Conservation (phyloP, 202 grass and related monocot genomes). For the Musa balbisiana region DNA sequence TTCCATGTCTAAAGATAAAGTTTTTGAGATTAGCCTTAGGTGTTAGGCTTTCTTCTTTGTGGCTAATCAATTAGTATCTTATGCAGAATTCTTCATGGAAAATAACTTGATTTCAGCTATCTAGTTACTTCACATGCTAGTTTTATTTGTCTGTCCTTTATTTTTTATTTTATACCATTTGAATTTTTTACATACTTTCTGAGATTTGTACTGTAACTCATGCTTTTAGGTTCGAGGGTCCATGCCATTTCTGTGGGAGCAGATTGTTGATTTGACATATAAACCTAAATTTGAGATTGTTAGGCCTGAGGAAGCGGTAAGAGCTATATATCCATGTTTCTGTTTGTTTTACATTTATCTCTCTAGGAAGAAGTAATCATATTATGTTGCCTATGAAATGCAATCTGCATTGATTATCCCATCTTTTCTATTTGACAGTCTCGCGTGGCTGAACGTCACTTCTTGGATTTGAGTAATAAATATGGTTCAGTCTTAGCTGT, state of each 20-base stretch:
- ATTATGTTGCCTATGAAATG: background rate
- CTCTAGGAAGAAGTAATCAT: background rate
- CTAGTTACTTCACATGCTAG: background rate
- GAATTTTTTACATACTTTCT: background rate
- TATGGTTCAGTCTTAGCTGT: slow-evolving; percentile 76
- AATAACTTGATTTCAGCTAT: background rate
- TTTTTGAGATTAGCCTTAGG: background rate
- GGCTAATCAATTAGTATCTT: background rate
- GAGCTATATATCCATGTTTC: background rate
- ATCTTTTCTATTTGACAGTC: slow-evolving; percentile 33
- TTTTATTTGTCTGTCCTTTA: background rate
- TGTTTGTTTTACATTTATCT: background rate
- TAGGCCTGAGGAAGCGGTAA: slow-evolving; percentile 79
- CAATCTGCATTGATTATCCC: slow-evolving; percentile 1
- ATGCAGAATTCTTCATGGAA: background rate
- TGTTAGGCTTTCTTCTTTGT: background rate
- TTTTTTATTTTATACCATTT: background rate
- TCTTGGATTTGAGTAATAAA: slow-evolving; percentile 72
- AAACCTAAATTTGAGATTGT: slow-evolving; percentile 87
- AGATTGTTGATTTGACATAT: slow-evolving; percentile 98
- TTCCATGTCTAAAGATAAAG: background rate
- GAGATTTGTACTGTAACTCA: background rate
- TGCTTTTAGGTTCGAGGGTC: slow-evolving; percentile 84
- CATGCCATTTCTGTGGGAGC: slow-evolving; percentile 92
- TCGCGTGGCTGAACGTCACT: slow-evolving; percentile 68